Base-by-base conservation (phyloP, 768 basidiomycete genomes). In the Postia placenta region DNA sequence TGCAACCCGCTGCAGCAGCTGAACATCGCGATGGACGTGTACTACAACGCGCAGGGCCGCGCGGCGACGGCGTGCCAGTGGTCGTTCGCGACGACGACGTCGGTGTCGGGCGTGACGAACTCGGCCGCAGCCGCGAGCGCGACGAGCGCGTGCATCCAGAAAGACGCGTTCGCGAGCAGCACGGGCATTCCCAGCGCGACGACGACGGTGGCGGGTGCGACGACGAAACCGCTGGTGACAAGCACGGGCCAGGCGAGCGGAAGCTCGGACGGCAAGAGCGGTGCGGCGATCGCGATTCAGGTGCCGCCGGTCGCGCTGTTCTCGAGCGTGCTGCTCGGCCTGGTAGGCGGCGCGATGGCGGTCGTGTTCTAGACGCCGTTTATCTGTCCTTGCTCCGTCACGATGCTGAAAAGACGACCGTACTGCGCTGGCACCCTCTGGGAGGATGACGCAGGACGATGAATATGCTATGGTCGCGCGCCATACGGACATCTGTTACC, bases 1-100 rank as follows among this genome's bases (percentile, higher is more conserved):
- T 45, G 44, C 33, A 36, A 45, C 20, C 44, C 44, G 24, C 28
- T 45, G 11, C 44, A 45, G 44, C 44, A 45, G 44, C 44, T 45
- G 24, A 36, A 45, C 44, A 45, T 45, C 44, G 44, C 44, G 15
- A 33, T 45, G 44, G 44, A 45, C 11, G 20, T 36, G 5, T 45
- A 45, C 44, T 45, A 45, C 33, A 36, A 45, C 28, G 44, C 4
- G 28, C 44, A 45, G 33, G 26, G 33, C 44, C 44, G 44, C 33
- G 4, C 27, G 28, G 24, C 44, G 44, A 19, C 44, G 5, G 44
- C 44, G 4, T 45, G 44, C 44, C 4, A 45, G 17, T 45, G 27
- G 27, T 7, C 28, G 3, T 33, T 33, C 27, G 44, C 33, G 6
- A 36, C 28, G 20, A 11, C 27, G n/a, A 22, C 33, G 5, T 33